A percentile compares a stretch with the other conserved stretches of the same genome.
phyloP scores from a whole-genome alignment of 2,329 filamentous ascomycete species.

The Esteya vermicola region DNA sequence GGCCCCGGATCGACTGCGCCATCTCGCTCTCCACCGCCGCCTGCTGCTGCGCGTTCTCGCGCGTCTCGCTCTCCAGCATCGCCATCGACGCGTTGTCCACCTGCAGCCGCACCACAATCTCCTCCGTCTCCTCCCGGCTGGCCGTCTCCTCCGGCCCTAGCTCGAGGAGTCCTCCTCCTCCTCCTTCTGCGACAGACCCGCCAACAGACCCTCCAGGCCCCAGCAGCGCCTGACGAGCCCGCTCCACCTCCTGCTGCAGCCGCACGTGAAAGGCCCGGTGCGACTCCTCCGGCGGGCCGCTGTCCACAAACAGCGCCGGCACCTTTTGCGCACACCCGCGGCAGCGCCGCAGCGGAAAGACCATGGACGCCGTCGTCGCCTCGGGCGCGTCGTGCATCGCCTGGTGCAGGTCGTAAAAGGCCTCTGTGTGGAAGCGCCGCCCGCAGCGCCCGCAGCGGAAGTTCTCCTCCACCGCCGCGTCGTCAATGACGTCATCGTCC shows the following conservation, averaged over 20 bases:
- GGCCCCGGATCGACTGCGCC: conserved; percentile 6
- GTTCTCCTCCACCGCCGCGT: too few relatives aligned
- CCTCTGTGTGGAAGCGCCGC: conserved; percentile 6
- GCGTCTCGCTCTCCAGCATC: conserved; percentile 51
- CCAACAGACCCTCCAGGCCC: neutral
- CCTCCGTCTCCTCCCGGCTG: conserved; percentile 17
- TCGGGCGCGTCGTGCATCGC: conserved; percentile 6
- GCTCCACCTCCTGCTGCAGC: conserved; percentile 1
- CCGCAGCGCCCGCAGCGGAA: conserved; percentile 4
- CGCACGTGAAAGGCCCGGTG: conserved; percentile 10
- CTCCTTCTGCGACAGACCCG: neutral
- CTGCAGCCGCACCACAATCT: conserved; percentile 30
- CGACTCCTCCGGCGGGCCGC: conserved; percentile 5
- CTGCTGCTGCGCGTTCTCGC: conserved; percentile 15
- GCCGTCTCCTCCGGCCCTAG: conserved; percentile 1
- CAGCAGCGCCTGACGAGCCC: conserved; percentile 3
- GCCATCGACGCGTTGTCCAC: conserved; percentile 42
- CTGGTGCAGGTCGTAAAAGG: conserved; percentile 8
- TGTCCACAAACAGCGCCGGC: conserved; percentile 4
- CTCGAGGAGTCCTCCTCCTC: neutral
- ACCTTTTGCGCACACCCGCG: conserved; percentile 7
- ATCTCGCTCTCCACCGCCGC: conserved; percentile 7
- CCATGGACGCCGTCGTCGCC: neutral
- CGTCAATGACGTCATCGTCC: conserved; percentile 28
- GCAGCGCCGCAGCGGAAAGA: conserved; percentile 3